Conservation (phyloP, 768 basidiomycete species). For the Serendipita sp. region DNA sequence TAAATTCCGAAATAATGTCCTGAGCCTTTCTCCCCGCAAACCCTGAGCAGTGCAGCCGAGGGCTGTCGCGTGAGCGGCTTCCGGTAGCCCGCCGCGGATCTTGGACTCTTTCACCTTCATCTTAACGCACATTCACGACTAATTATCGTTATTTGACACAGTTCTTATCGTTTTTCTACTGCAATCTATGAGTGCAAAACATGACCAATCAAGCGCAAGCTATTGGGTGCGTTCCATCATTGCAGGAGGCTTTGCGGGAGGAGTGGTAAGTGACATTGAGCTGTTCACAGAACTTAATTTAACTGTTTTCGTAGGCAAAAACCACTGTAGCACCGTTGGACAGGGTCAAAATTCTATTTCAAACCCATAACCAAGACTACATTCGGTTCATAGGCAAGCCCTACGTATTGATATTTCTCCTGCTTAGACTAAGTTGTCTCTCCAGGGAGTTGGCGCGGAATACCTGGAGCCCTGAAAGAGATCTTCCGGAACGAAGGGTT, state of each 20-base stretch:
- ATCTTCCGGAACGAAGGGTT: slow-evolving; percentile 50
- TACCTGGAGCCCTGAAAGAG: slow-evolving; percentile 53
- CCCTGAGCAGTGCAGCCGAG: no score
- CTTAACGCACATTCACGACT: neutral
- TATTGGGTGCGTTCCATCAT: slow-evolving; percentile 3
- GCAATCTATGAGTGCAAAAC: neutral
- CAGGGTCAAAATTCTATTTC: slow-evolving; percentile 96
- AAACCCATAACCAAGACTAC: slow-evolving; percentile 91
- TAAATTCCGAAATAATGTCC: neutral
- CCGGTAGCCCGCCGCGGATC: neutral
- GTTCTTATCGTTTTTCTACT: neutral
- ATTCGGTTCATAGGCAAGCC: slow-evolving; percentile 74
- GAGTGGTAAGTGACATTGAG: neutral
- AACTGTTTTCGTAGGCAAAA: slow-evolving; percentile 49
- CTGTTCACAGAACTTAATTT: neutral
- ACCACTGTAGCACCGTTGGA: slow-evolving; percentile 91
- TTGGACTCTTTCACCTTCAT: neutral
- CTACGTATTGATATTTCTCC: slow-evolving; percentile 20
- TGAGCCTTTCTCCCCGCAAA: neutral
- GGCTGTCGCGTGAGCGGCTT: no score
- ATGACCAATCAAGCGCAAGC: neutral
- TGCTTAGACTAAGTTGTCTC: slow-evolving; percentile 21
- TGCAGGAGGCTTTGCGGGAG: slow-evolving; percentile 3
- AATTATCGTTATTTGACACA: neutral
- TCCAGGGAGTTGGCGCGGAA: slow-evolving; percentile 75